A percentile compares a stretch with the other conserved stretches of the same genome.
Evolutionary conservation across 176 grass and related monocot species (phyloP).

Genomic region (Sorghum bicolor): Sorghum_bicolor_NCBIv3 NC_012876.2:61822001-61822500

Average conservation of each 20-base stretch:
- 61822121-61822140: background rate
- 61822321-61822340: constrained; percentile 20
- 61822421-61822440: background rate
- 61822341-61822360: constrained; percentile 32
- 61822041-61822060: constrained; percentile 27
- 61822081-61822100: constrained; percentile 28
- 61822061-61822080: constrained; percentile 19
- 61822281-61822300: constrained; percentile 30
- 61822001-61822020: constrained; percentile 4
- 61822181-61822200: constrained; percentile 7
- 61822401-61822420: constrained; percentile 9
- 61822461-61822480: constrained; percentile 12
- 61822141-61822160: background rate
- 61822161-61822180: constrained; percentile 22
- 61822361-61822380: constrained; percentile 34
- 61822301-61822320: constrained; percentile 19
- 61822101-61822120: background rate
- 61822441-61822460: constrained; percentile 12
- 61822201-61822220: constrained; percentile 10
- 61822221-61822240: background rate
- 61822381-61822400: constrained; percentile 19
- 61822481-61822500: constrained; percentile 19
- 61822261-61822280: constrained; percentile 17
- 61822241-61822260: constrained; percentile 27
- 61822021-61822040: constrained; percentile 48